Base-by-base conservation (phyloP, 2,329 filamentous ascomycete species). In the Apiospora malaysiana region DNA sequence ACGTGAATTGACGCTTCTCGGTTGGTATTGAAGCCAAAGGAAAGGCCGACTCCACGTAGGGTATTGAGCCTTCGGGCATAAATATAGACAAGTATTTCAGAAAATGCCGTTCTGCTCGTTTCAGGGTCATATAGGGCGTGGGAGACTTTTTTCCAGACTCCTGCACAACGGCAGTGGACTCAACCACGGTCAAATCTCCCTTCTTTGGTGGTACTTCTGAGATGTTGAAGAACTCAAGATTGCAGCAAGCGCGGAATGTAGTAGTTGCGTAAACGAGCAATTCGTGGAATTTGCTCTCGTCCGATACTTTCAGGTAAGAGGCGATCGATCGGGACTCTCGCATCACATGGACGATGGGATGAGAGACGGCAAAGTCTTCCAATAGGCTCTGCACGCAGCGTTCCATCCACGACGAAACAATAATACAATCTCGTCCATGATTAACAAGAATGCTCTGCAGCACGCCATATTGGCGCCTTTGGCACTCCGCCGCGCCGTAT, bases 201-300 rank as follows among this genome's bases (percentile, higher is more conserved):
- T 40, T 77, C 74, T 75, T 77, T 59, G 81, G 77, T 6, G 78
- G 78, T 23, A 81, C 83, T 76, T 93, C 91, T 1, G 91, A 91
- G 21, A 93, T 83, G 75, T 94, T 94, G 83, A 90, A 94, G 78
- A 94, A 95, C 77, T 94, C 92, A 73, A 92, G 88, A 74, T 93
- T 94, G 14, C 91, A 91, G 77, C 90, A 93, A 1, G 85, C 85
- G 67, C 91, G 85, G 74, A 93, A 90, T 21, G 92, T 86, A 1
- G 85, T 82, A 27, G 84, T 85, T 73, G 86, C 89, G 18, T 87
- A 85, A 23, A 86, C 84, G 37, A 93, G 80, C 8, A 93, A 83
- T 65, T 88, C 88, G 59, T 85, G 82, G 1, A 91, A 84, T 74
- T 88, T 89, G 47, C 85, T 82, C 40, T 86, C 81, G 68, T 90